These are phyloP conservation scores for Fusarium phyllophilum DNA, from an alignment of 2,329 filamentous ascomycete genomes.

Conservation along the genomic window DNA sequence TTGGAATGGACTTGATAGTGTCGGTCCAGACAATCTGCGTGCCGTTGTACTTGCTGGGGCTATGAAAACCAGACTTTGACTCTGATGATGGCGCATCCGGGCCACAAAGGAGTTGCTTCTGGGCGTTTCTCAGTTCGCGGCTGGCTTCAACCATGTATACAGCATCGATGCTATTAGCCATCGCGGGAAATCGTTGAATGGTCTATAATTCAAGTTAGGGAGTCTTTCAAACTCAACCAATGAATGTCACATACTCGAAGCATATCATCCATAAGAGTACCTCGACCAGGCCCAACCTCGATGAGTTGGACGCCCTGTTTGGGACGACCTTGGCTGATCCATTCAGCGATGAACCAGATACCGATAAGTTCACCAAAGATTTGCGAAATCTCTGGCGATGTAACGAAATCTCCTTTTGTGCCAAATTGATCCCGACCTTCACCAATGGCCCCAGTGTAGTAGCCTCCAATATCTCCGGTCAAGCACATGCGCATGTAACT, in stretches of 20 bases:
- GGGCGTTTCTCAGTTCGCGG: constrained; percentile 76
- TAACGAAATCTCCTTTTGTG: constrained; percentile 93
- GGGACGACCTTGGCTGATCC: constrained; percentile 87
- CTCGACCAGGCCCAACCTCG: constrained; percentile 92
- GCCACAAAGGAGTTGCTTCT: constrained; percentile 85
- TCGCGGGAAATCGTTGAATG: constrained; percentile 81
- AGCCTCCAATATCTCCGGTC: constrained; percentile 88
- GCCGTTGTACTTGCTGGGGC: constrained; percentile 77
- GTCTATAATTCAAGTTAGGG: constrained; percentile 64
- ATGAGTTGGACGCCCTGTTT: constrained; percentile 84
- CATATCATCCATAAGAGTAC: constrained; percentile 97
- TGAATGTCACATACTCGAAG: constrained; percentile 71
- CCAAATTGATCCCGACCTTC: constrained; percentile 87
- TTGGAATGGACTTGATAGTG: constrained; percentile 83
- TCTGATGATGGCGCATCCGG: constrained; percentile 73
- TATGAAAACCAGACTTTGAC: constrained; percentile 77
- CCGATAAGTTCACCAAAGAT: constrained; percentile 95
- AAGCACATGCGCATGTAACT: constrained; percentile 99
- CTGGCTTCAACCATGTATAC: constrained; percentile 97
- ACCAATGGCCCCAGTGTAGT: constrained; percentile 83
- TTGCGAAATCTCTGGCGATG: constrained; percentile 96
- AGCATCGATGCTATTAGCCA: constrained; percentile 81
- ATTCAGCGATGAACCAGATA: constrained; percentile 95
- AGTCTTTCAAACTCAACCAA: neutral
- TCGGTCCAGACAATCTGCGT: constrained; percentile 91